Evolutionary conservation across 768 basidiomycete species (phyloP), one percentile per base, ranked within the genome.

Genomic region (Rhizopogon rudus): DNA sequence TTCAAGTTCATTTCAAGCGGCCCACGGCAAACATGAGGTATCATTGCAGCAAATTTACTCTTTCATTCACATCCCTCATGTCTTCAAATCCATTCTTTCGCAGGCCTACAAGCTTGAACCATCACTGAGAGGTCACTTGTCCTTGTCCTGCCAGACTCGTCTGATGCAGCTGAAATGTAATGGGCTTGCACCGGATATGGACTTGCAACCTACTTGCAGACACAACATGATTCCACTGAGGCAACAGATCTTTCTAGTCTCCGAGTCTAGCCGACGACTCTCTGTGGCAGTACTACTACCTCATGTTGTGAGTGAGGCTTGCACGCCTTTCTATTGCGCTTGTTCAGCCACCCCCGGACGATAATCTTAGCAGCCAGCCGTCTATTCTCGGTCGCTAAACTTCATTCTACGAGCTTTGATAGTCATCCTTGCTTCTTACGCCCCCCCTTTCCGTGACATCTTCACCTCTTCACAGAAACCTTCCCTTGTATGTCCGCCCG

Each of bases 361-460:
- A 37, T 49, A 49, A 49, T 49, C 14, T 25, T 14, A 25, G 22
- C 8, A 37, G 35, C 22, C 35, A 49, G 35, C 48, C 35, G 33
- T 33, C 46, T 48, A 37, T 17, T 48, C 33, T 48, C 33, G 20
- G 20, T 49, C 20, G 37, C 3, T n/a, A 37, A 22, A 37, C 48
- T 49, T n/a, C 48, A 49, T 49, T 37, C 48, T 49, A 37, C 35
- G 35, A 33, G 35, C 13, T 9, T 33, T 35, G 48, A 39, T 49
- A 39, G 22, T 49, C 14, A 39, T 49, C 14, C 48, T 35, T 49
- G 48, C 48, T 49, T 49, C 48, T 49, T 49, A 49, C 48, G 48
- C 48, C 48, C 48, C 48, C 35, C 48, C 31, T 37, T 49, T 49
- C 5, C 5, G 48, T 22, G 48, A 12, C 20, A 37, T 49, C 48